phyloP scores from a whole-genome alignment of 805 yeast genomes.

The Wickerhamomyces chambardii region DNA sequence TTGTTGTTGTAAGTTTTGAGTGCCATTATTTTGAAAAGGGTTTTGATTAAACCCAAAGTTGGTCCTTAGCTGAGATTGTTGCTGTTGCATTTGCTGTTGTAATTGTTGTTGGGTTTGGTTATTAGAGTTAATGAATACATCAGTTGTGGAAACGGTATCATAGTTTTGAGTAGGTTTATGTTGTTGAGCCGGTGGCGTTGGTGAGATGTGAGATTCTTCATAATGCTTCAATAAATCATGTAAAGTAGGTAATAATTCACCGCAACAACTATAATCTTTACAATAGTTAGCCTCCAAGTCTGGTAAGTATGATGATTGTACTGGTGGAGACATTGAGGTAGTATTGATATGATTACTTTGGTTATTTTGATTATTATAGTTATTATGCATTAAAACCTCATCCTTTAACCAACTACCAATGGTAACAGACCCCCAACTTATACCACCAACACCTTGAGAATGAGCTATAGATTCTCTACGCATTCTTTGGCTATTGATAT shows the following conservation, averaged over 20 bases:
- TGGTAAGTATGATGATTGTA: conserved; percentile 75
- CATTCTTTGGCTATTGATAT: conserved; percentile 32
- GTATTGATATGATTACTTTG: conserved; percentile 8
- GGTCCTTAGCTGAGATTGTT: conserved; percentile 2
- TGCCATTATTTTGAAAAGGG: neutral
- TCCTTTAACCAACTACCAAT: conserved; percentile 96
- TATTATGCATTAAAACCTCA: conserved; percentile 60
- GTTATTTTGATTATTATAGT: conserved; percentile 8
- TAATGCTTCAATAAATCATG: conserved; percentile 92
- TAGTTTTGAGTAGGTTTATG: conserved; percentile 50
- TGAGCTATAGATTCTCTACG: conserved; percentile 91
- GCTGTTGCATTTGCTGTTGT: conserved; percentile 12
- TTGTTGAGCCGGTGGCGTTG: conserved; percentile 41
- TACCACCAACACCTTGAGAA: conserved; percentile 96
- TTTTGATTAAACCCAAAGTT: conserved; percentile 4
- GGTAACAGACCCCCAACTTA: conserved; percentile 93
- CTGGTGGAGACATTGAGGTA: conserved; percentile 42
- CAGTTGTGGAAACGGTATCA: conserved; percentile 90
- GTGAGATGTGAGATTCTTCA: conserved; percentile 87
- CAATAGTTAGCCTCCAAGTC: conserved; percentile 94
- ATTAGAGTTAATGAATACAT: conserved; percentile 59
- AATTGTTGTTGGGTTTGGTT: conserved; percentile 6
- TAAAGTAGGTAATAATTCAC: conserved; percentile 81
- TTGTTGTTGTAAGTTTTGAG: neutral
- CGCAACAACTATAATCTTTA: conserved; percentile 95